A percentile compares a stretch with the other conserved stretches of the same genome.
Conservation (phyloP, 768 basidiomycete species). For the Termitomyces sp. region DNA sequence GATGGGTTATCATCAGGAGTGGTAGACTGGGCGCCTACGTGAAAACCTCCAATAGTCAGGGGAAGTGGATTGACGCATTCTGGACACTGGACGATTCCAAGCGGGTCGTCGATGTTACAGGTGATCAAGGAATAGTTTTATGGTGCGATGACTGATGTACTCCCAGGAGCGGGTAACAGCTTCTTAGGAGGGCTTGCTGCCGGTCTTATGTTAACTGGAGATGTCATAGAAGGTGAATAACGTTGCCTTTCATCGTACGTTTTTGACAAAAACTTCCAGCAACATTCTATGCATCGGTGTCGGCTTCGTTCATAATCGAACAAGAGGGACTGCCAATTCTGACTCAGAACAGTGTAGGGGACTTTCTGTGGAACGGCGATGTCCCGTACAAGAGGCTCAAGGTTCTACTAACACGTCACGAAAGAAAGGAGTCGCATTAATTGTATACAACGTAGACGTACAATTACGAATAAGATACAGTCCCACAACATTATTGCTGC, state of each 20-base stretch:
- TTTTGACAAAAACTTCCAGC: constrained; percentile 37
- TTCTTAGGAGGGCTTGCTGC: constrained; percentile 85
- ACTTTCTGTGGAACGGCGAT: constrained; percentile 69
- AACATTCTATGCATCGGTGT: constrained; percentile 67
- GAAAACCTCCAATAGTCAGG: constrained; percentile 29
- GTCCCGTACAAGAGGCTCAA: constrained; percentile 53
- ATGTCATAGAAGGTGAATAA: constrained; percentile 61
- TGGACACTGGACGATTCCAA: constrained; percentile 47
- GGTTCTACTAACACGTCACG: constrained; percentile 39
- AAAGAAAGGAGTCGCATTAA: constrained; percentile 28
- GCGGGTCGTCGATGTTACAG: constrained; percentile 79
- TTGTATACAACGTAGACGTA: constrained; percentile 26
- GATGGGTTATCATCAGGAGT: constrained; percentile 70
- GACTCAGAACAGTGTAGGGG: constrained; percentile 19
- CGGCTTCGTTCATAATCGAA: constrained; percentile 80
- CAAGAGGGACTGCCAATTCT: constrained; percentile 70
- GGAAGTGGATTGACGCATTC: constrained; percentile 70
- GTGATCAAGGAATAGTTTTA: constrained; percentile 27
- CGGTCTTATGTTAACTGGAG: constrained; percentile 50
- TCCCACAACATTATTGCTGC: constrained; percentile 35
- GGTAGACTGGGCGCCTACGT: constrained; percentile 71
- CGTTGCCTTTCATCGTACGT: neutral
- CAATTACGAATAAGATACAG: constrained; percentile 19
- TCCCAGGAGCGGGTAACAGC: constrained; percentile 80
- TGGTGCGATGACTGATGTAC: neutral